Conservation (phyloP, 148 eudicot genomes). For the Fallopia convolvulus region DNA sequence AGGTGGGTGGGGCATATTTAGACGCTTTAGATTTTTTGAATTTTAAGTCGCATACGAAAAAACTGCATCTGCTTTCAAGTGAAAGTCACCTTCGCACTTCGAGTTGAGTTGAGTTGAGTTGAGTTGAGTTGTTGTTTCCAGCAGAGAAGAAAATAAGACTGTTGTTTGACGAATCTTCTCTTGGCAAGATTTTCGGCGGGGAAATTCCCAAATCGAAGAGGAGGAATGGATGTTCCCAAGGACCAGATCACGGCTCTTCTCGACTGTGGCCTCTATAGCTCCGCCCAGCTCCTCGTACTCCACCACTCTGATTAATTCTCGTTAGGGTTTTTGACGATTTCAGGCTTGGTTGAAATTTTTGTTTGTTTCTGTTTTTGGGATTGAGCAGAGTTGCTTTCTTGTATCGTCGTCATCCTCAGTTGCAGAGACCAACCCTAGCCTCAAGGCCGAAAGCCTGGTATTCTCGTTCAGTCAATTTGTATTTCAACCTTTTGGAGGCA, state of each 20-base stretch:
- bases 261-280: conserved; percentile 74
- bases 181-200: background rate
- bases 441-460: conserved; percentile 85
- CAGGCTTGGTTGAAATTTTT: background rate
- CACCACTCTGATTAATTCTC: background rate
- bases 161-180: background rate
- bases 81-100: background rate
- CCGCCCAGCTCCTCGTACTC: conserved; percentile 84
- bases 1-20: background rate
- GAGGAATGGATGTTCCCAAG: conserved; percentile 65
- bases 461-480: background rate
- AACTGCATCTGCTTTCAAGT: background rate
- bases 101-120: background rate
- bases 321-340: background rate
- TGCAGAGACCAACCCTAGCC: conserved; percentile 51
- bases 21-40: background rate
- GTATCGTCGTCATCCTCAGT: conserved; percentile 55
- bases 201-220: background rate
- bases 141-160: background rate
- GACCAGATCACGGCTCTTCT: conserved; percentile 67
- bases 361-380: background rate
- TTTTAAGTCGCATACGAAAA: background rate
- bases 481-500: background rate
- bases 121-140: background rate
- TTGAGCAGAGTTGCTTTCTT: conserved; percentile 63